Percentiles rank a stretch among this genome's conserved stretches.
phyloP scores from a whole-genome alignment of 2,329 filamentous ascomycete genomes.

The Escovopsis sp. region DNA sequence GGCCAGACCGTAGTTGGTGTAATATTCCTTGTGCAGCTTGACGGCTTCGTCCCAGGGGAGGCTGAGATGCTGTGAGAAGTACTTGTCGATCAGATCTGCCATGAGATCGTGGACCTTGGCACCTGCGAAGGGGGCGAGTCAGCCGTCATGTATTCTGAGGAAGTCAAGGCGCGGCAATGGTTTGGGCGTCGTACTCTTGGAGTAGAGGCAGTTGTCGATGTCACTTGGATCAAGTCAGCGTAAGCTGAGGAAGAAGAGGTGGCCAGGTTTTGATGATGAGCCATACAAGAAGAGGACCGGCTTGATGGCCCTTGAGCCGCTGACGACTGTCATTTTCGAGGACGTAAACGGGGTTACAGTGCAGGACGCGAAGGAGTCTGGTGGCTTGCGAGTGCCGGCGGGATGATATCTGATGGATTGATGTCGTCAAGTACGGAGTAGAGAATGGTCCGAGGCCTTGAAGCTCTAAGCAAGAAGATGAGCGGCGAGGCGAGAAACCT shows the following conservation, averaged over 20 bases:
- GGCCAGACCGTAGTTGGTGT: conserved; percentile 89
- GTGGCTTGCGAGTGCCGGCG: conserved; percentile 4
- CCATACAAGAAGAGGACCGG: conserved; percentile 31
- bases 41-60: conserved; percentile 66
- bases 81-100: conserved; percentile 61
- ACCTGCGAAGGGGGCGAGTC: conserved; percentile 25
- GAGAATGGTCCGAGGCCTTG: not conserved
- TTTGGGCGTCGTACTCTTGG: conserved; percentile 49
- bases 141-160: not conserved
- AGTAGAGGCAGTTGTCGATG: conserved; percentile 96
- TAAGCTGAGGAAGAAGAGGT: not conserved
- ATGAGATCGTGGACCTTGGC: conserved; percentile 79
- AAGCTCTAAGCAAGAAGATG: too few species aligned
- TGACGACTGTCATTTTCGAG: conserved; percentile 18
- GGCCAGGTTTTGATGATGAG: not conserved
- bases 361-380: not conserved
- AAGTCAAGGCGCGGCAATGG: too few species aligned
- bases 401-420: not conserved
- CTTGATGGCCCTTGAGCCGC: conserved; percentile 19
- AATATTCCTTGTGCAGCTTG: conserved; percentile 80
- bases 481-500: too few species aligned
- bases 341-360: not conserved
- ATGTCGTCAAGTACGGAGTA: not conserved
- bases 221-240: conserved; percentile 47
- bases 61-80: conserved; percentile 54